A percentile compares a stretch with the other conserved stretches of the same genome.
Evolutionary conservation across 2,329 filamentous ascomycete species (phyloP).

Genomic region (Exophiala lecanii-corni): DNA sequence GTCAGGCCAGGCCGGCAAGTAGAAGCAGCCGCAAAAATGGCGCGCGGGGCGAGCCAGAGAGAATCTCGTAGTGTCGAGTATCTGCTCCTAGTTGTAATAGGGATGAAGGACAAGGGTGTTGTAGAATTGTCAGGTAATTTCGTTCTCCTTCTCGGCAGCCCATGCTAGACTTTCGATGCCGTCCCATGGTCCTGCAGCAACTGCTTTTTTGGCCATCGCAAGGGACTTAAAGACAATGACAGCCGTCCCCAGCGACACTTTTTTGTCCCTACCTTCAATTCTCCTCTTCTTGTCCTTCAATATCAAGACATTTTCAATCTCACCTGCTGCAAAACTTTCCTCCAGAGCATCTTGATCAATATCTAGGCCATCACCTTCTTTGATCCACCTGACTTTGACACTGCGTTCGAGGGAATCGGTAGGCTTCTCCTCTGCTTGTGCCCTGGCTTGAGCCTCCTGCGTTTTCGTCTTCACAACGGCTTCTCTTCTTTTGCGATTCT

Average conservation of each 20-base stretch:
- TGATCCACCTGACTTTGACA: slow-evolving; percentile 53
- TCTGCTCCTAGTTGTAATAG: no score
- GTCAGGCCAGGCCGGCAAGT: no score
- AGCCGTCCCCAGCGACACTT: slow-evolving; percentile 48
- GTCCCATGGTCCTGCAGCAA: slow-evolving; percentile 38
- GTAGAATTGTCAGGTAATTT: no score
- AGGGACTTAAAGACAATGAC: slow-evolving; percentile 55
- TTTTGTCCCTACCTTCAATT: slow-evolving; percentile 46
- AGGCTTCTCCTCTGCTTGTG: slow-evolving; percentile 32
- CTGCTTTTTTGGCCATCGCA: slow-evolving; percentile 30
- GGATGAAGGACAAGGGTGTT: no score
- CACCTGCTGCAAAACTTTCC: slow-evolving; percentile 52
- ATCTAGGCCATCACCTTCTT: slow-evolving; percentile 42
- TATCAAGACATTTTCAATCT: slow-evolving; percentile 51
- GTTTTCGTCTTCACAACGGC: slow-evolving; percentile 43
- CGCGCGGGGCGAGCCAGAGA: no score
- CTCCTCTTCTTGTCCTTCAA: slow-evolving; percentile 51
- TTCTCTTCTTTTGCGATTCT: slow-evolving; percentile 47
- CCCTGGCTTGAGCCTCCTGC: slow-evolving; percentile 32
- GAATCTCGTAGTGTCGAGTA: no score
- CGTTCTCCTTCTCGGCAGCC: slow-evolving; percentile 51
- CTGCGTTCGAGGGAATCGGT: slow-evolving; percentile 46
- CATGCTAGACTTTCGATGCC: slow-evolving; percentile 52
- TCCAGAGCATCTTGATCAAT: slow-evolving; percentile 47
- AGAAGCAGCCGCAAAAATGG: no score